Percentiles rank a stretch among this genome's conserved stretches.
These are phyloP conservation scores for Dothiorella sarmentorum DNA, from an alignment of 2,329 filamentous ascomycete genomes.

Conservation along the genomic window DNA sequence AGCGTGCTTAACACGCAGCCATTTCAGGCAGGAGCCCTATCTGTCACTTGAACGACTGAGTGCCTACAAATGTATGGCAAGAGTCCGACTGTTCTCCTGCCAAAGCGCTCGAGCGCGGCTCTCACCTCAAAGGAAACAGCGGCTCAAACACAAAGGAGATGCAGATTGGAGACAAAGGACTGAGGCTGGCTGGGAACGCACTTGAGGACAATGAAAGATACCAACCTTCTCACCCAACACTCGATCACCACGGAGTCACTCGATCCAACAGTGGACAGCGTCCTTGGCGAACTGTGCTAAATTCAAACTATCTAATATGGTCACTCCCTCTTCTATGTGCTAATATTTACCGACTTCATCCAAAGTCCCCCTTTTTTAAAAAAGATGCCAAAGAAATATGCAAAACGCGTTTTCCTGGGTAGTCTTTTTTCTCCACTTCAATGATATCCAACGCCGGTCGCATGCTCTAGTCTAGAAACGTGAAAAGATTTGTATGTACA, in stretches of 20 bases:
- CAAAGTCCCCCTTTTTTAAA: neutral
- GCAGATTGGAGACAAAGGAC: too few relatives aligned
- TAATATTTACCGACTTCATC: neutral
- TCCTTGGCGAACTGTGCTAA: neutral
- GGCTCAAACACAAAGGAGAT: too few relatives aligned
- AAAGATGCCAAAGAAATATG: neutral
- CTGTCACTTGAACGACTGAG: too few relatives aligned
- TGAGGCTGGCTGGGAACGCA: too few relatives aligned
- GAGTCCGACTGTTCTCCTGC: too few relatives aligned
- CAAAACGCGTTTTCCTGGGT: neutral
- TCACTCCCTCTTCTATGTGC: neutral
- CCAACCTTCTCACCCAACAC: too few relatives aligned
- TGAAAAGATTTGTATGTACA: conserved; percentile 93
- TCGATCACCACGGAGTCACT: neutral
- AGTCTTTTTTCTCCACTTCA: neutral
- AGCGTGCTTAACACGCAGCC: neutral
- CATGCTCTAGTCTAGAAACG: conserved; percentile 69
- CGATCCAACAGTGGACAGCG: neutral
- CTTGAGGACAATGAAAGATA: too few relatives aligned
- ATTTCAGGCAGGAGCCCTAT: too few relatives aligned
- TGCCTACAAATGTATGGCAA: too few relatives aligned
- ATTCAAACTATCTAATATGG: neutral
- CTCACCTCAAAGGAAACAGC: too few relatives aligned
- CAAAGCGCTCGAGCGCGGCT: too few relatives aligned
- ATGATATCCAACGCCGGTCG: neutral